A percentile compares a stretch with the other conserved stretches of the same genome.
phyloP scores from a whole-genome alignment of 2,329 filamentous ascomycete genomes.

The Talaromyces pinophilus region DNA sequence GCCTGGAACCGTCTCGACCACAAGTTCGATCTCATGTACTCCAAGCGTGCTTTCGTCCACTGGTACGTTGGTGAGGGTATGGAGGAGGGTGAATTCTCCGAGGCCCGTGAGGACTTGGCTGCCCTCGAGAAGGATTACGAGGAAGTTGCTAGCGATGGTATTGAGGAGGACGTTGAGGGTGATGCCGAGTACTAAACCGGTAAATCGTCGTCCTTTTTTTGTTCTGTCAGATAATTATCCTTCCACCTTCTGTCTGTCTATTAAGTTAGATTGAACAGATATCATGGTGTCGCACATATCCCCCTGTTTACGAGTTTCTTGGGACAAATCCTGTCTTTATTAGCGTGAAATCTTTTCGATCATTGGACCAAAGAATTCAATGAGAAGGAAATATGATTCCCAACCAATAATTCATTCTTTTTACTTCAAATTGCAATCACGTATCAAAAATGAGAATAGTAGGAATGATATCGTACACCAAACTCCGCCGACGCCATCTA shows the following conservation, averaged over 20 bases:
- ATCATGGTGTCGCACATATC: constrained; percentile 19
- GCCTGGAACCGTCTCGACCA: constrained; percentile 65
- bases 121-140: constrained; percentile 86
- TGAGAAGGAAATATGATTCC: not conserved
- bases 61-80: constrained; percentile 85
- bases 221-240: constrained; percentile 8
- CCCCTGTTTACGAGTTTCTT: not conserved
- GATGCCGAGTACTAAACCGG: constrained; percentile 37
- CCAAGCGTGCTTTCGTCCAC: constrained; percentile 69
- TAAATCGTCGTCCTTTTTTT: not conserved
- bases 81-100: constrained; percentile 88
- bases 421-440: not conserved
- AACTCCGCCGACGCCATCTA: constrained; percentile 3
- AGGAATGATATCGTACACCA: not conserved
- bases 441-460: not conserved
- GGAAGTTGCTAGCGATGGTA: constrained; percentile 73
- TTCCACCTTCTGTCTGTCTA: not conserved
- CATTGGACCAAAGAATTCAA: constrained; percentile 2
- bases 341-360: constrained; percentile 6
- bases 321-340: constrained; percentile 1
- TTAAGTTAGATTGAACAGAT: constrained; percentile 1
- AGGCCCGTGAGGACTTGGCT: constrained; percentile 82
- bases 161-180: constrained; percentile 63
- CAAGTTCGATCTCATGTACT: constrained; percentile 72
- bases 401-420: constrained; percentile 11